These are phyloP conservation scores for Pseudomonodictys pantanalensis DNA, from an alignment of 495 filamentous ascomycete species.

Conservation along the genomic window DNA sequence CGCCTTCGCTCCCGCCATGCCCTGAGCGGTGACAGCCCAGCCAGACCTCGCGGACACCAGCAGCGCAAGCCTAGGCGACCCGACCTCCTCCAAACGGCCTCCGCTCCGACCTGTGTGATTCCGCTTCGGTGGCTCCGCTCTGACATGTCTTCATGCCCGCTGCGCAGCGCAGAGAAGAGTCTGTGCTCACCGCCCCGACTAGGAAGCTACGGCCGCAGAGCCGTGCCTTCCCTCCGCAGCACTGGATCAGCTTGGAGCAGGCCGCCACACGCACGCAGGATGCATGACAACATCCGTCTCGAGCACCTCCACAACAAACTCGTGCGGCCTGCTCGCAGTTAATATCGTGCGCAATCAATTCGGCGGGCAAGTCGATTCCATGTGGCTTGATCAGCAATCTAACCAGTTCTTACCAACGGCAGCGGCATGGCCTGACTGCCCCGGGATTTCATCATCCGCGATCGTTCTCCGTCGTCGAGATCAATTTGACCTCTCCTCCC, in stretches of 20 bases:
- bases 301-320: slow-evolving; percentile 5
- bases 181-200: background rate
- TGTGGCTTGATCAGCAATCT: slow-evolving; percentile 29
- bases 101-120: slow-evolving; percentile 9
- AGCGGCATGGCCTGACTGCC: slow-evolving; percentile 16
- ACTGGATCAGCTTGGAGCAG: background rate
- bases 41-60: slow-evolving; percentile 20
- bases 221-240: slow-evolving; percentile 13
- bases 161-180: background rate
- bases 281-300: slow-evolving; percentile 20
- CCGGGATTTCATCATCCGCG: background rate
- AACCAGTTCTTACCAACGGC: too few species aligned
- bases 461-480: background rate
- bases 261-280: slow-evolving; percentile 20
- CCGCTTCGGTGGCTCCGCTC: slow-evolving; percentile 4
- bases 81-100: slow-evolving; percentile 3
- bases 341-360: slow-evolving; percentile 30
- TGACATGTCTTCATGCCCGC: background rate
- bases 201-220: slow-evolving; percentile 4
- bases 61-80: slow-evolving; percentile 4
- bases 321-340: slow-evolving; percentile 11
- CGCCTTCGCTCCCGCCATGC: background rate
- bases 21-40: slow-evolving; percentile 14
- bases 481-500: background rate
- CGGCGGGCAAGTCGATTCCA: slow-evolving; percentile 12